phyloP scores from a whole-genome alignment of 148 eudicot genomes.

The Oxyria digyna region DNA sequence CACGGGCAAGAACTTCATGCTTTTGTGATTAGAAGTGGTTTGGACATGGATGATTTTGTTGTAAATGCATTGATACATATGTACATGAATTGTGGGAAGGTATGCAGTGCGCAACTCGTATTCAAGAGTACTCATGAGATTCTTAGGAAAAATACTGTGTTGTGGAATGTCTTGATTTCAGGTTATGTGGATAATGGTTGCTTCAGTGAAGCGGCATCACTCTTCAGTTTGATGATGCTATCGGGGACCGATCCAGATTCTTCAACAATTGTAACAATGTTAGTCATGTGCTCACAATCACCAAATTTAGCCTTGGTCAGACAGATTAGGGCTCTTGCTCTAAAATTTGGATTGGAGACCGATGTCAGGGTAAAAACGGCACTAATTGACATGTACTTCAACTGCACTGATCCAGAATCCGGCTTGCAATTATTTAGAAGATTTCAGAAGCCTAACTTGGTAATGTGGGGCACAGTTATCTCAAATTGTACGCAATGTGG shows the following conservation, averaged over 20 bases:
- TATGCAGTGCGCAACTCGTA: conserved; percentile 38
- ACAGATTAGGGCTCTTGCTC: conserved; percentile 19
- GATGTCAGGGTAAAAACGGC: conserved; percentile 26
- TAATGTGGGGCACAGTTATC: conserved; percentile 27
- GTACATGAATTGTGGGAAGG: conserved; percentile 68
- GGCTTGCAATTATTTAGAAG: conserved; percentile 18
- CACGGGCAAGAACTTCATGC: conserved; percentile 25
- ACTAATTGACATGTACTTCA: conserved; percentile 26
- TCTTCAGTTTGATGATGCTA: conserved; percentile 46
- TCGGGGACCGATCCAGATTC: conserved; percentile 57
- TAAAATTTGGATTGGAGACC: conserved; percentile 17
- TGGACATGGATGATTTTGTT: conserved; percentile 25
- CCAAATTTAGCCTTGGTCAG: conserved; percentile 16
- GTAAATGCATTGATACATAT: conserved; percentile 46
- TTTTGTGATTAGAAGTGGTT: conserved; percentile 21
- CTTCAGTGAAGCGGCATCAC: conserved; percentile 45
- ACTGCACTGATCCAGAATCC: conserved; percentile 10
- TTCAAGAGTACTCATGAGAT: conserved; percentile 33
- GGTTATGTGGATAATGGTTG: conserved; percentile 70
- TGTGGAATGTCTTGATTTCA: conserved; percentile 79
- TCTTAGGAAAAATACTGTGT: conserved; percentile 26
- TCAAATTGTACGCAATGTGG: conserved; percentile 22
- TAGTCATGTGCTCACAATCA: conserved; percentile 19
- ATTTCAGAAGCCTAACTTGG: conserved; percentile 12
- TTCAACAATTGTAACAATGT: conserved; percentile 34